These are phyloP conservation scores for Penicillium sp. DNA, from an alignment of 2,329 filamentous ascomycete species.

Conservation along the genomic window DNA sequence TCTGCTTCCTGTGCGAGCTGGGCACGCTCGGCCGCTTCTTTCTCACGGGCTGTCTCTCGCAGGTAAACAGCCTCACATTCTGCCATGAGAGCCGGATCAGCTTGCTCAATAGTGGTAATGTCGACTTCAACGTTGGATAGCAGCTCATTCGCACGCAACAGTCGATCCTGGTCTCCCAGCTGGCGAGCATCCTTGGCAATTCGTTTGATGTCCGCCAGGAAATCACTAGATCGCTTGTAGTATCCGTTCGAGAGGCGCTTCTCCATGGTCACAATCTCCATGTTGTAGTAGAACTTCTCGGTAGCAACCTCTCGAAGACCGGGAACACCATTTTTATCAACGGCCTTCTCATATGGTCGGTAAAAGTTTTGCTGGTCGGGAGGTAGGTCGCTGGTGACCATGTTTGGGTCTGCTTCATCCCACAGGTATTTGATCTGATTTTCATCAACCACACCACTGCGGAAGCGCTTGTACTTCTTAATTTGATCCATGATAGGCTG, in stretches of 20 bases:
- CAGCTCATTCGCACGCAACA: constrained; percentile 87
- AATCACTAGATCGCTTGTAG: constrained; percentile 88
- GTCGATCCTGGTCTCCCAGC: constrained; percentile 77
- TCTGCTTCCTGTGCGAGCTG: constrained; percentile 41
- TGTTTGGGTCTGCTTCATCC: constrained; percentile 74
- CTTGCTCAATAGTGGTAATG: constrained; percentile 71
- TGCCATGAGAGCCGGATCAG: constrained; percentile 60
- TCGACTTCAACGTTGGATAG: constrained; percentile 93
- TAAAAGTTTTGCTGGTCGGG: constrained; percentile 58
- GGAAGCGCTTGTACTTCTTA: constrained; percentile 89
- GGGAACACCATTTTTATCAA: constrained; percentile 74
- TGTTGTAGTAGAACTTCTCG: constrained; percentile 89
- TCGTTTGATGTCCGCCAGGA: constrained; percentile 80
- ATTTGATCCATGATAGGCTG: constrained; percentile 98
- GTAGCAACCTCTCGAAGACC: constrained; percentile 74
- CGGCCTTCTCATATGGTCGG: constrained; percentile 76
- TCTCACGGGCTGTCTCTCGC: constrained; percentile 69
- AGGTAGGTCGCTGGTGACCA: constrained; percentile 61
- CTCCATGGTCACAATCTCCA: constrained; percentile 90
- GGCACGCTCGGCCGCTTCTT: constrained; percentile 60
- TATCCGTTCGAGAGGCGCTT: constrained; percentile 96
- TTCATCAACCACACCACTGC: constrained; percentile 74
- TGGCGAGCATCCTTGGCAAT: constrained; percentile 82
- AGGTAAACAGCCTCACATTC: constrained; percentile 83
- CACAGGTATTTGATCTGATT: constrained; percentile 76